phyloP scores from a whole-genome alignment of 1,284 basidiomycete genomes.

The Ceratobasidium sp. region DNA sequence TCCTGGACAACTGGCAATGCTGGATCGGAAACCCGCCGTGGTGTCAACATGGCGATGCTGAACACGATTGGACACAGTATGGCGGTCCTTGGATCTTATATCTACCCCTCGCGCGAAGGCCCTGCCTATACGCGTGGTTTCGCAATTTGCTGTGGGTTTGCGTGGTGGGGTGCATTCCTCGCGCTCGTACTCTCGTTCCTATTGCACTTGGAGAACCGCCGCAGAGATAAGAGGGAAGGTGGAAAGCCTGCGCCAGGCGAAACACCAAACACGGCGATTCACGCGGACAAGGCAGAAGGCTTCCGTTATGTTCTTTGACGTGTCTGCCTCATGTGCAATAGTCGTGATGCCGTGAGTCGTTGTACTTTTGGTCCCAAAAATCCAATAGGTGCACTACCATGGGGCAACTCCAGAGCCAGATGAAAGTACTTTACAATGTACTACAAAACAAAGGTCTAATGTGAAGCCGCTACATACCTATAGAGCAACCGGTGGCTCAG shows the following conservation, averaged over 20 bases:
- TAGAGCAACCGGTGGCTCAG: too few relatives aligned
- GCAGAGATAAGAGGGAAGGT: constrained; percentile 38
- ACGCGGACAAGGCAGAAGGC: constrained; percentile 40
- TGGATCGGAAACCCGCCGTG: constrained; percentile 56
- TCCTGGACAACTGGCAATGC: constrained; percentile 55
- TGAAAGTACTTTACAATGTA: too few relatives aligned
- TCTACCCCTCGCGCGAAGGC: constrained; percentile 57
- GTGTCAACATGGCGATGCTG: constrained; percentile 58
- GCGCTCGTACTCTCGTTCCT: constrained; percentile 34
- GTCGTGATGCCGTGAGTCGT: not conserved
- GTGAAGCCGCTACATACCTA: too few relatives aligned
- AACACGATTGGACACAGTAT: constrained; percentile 60
- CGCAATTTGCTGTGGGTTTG: constrained; percentile 49
- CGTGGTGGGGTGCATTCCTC: constrained; percentile 35
- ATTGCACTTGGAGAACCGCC: constrained; percentile 35
- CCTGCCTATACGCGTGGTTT: constrained; percentile 57
- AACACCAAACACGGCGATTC: constrained; percentile 38
- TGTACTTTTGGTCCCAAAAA: not conserved
- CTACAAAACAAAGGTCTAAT: too few relatives aligned
- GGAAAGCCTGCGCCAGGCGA: constrained; percentile 25
- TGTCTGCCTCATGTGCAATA: not conserved
- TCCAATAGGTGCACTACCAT: too few relatives aligned
- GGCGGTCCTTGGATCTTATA: constrained; percentile 57
- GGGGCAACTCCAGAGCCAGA: too few relatives aligned
- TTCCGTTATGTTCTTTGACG: constrained; percentile 41